Evolutionary conservation across 805 yeast genomes (phyloP).

Genomic region (Teunomyces stri): DNA sequence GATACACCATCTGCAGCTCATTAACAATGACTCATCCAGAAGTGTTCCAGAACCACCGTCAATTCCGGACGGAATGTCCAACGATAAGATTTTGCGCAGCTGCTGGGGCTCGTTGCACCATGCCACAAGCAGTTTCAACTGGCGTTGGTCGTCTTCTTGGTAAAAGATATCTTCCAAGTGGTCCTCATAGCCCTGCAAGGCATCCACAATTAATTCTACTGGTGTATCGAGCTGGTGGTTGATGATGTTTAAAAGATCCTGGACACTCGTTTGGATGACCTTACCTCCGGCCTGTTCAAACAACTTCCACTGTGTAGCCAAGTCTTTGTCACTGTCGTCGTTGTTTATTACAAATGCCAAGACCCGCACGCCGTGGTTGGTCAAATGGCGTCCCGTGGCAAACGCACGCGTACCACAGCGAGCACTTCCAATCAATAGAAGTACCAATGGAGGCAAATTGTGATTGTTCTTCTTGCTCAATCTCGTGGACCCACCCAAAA

Average conservation of each 20-base stretch:
- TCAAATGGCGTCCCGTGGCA: conserved; percentile 74
- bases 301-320: conserved; percentile 50
- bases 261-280: conserved; percentile 34
- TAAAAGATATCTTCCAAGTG: conserved; percentile 57
- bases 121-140: conserved; percentile 45
- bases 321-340: conserved; percentile 40
- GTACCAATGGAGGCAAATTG: conserved; percentile 75
- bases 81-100: conserved; percentile 51
- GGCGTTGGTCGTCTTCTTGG: conserved; percentile 34
- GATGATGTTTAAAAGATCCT: conserved; percentile 34
- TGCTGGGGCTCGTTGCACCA: conserved; percentile 62
- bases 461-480: conserved; percentile 60
- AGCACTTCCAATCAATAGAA: conserved; percentile 70
- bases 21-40: conserved; percentile 26
- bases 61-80: conserved; percentile 80
- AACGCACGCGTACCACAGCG: conserved; percentile 73
- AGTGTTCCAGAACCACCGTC: conserved; percentile 76
- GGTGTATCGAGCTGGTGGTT: conserved; percentile 61
- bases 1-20: conserved; percentile 56
- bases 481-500: conserved; percentile 68
- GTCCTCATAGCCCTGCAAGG: conserved; percentile 79
- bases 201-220: conserved; percentile 77
- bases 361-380: conserved; percentile 71
- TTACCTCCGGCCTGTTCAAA: conserved; percentile 72
- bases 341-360: conserved; percentile 46